Evolutionary conservation across 257 asterid species (phyloP), one percentile per base, ranked within the genome.

Genomic region (Solanum dulcamara): DNA sequence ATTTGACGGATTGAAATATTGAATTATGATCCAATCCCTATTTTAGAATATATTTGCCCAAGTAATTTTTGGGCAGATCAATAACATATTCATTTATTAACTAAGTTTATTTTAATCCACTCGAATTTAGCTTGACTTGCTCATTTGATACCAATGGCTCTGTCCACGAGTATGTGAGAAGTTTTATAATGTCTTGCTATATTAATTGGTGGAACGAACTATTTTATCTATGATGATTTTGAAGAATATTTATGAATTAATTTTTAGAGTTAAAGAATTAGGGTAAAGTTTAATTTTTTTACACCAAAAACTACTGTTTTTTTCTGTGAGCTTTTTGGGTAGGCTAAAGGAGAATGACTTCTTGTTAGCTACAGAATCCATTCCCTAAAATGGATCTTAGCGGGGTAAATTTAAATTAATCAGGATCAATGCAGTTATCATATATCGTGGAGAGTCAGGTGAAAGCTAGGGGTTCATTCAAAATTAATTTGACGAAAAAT

Each of bases 371-470:
- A 42, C 3, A 10, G 3, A 42, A 10, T 2, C 1, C 1, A 7
- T 42, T 42, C 10, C 3, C 3, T 42, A 7, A 42, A 42, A 42
- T 42, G 10, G 0, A 42, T 59, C 0, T 10, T 24, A 4, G 0
- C 1, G 0, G 2, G 4, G 10, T 10, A 30, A 59, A 59, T 24
- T 24, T 4, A 59, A 0, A 24, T 24, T 59, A 59, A 10, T 24
- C 12, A 4, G 4, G 3, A n/a, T 4, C 1, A 10, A 24, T 24
- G 2, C 2, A 10, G 2, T 3, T 59, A 59, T 59, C 8, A 4
- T 0, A n/a, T 7, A n/a, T 57, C 14, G 0, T 4, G 2, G n/a
- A 57, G 4, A 9, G 0, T 0, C 10, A 57, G 9, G 0, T 57
- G 13, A 13, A 2, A 57, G 30, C 3, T 22, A 1, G 14, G 15